Evolutionary conservation across 305 asterid species (phyloP).

Genomic region (Fraxinus velutina): DNA sequence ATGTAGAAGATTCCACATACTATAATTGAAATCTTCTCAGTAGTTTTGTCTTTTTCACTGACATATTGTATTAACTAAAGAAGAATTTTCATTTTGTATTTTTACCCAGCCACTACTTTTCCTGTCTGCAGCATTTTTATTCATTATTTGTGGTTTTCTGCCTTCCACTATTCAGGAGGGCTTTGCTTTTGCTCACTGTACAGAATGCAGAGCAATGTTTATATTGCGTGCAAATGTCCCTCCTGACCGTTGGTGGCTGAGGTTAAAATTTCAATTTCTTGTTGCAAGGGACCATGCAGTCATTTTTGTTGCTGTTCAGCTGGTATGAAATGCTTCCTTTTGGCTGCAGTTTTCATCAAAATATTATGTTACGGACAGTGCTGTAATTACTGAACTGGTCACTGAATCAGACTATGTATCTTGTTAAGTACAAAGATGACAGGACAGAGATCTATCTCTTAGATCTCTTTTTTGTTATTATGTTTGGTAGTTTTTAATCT

Average conservation of each 20-base stretch:
- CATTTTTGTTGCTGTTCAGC: constrained; percentile 86
- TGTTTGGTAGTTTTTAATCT: background rate
- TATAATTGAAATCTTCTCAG: background rate
- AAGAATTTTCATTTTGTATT: background rate
- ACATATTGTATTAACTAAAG: constrained; percentile 4
- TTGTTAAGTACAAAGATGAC: background rate
- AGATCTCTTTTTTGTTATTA: background rate
- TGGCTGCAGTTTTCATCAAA: background rate
- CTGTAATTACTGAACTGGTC: constrained; percentile 5
- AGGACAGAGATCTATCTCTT: background rate
- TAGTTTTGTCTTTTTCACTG: background rate
- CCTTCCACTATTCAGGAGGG: constrained; percentile 78
- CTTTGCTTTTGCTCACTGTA: constrained; percentile 98
- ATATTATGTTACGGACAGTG: background rate
- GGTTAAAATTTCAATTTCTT: constrained; percentile 91
- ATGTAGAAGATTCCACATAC: background rate
- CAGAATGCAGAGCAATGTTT: constrained; percentile 95
- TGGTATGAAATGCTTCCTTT: constrained; percentile 56
- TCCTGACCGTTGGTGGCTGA: constrained; percentile 99
- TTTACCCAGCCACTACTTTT: background rate
- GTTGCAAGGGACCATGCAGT: constrained; percentile 95
- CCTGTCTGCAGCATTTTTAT: background rate
- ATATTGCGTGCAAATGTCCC: constrained; percentile 96
- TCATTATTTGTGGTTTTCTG: constrained; percentile 17
- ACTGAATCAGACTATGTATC: background rate